These are phyloP conservation scores for Camellia sinensis DNA, from an alignment of 148 eudicot genomes.

Conservation along the genomic window DNA sequence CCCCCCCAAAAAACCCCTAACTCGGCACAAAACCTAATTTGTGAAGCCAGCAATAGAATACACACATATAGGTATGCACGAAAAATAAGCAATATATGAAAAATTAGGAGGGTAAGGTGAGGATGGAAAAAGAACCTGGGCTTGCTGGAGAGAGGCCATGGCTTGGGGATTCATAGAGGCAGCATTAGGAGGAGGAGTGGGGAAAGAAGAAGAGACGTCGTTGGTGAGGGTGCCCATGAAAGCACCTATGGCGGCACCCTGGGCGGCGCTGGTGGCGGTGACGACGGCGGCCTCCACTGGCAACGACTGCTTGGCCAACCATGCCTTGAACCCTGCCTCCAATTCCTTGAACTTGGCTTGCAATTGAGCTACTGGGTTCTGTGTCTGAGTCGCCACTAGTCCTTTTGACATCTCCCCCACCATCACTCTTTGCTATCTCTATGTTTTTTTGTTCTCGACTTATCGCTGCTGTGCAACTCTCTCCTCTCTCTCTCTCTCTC, in stretches of 20 bases:
- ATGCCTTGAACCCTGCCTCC: constrained; percentile 44
- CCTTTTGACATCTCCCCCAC: constrained; percentile 24
- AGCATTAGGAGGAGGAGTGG: constrained; percentile 45
- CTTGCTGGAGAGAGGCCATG: constrained; percentile 66
- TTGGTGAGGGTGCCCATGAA: constrained; percentile 71
- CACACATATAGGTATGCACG: background rate
- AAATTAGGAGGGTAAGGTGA: background rate
- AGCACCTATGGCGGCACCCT: constrained; percentile 75
- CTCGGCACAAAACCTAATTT: background rate
- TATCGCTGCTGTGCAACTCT: too few relatives aligned
- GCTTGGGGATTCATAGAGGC: constrained; percentile 52
- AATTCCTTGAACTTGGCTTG: constrained; percentile 52
- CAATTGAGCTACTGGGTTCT: constrained; percentile 52
- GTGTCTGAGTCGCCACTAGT: constrained; percentile 15
- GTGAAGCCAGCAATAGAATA: background rate
- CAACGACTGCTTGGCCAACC: constrained; percentile 55
- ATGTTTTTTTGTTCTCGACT: too few relatives aligned
- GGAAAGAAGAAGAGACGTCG: constrained; percentile 41
- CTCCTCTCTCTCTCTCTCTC: background rate
- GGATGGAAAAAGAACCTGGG: constrained; percentile 45
- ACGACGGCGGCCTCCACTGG: constrained; percentile 71
- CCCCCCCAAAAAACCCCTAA: background rate
- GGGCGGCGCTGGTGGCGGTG: constrained; percentile 61
- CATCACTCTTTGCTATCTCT: constrained; percentile 3
- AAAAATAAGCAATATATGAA: background rate